Base-by-base conservation (phyloP, 1,139 yeast genomes). In the Scheffersomyces segobiensis region DNA sequence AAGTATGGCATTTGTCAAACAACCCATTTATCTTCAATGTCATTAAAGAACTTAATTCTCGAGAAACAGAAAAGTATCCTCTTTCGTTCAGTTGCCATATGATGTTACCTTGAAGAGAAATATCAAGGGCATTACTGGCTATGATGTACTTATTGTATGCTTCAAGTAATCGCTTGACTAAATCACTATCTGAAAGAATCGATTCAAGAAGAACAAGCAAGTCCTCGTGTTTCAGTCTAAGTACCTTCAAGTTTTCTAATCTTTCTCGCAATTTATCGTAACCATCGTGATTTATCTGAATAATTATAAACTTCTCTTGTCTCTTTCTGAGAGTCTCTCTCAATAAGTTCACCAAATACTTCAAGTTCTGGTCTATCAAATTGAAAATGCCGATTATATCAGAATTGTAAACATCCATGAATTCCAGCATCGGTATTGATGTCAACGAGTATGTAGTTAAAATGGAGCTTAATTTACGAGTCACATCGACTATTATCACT, bases 261-360 rank as follows among this genome's bases (percentile, higher is more conserved):
- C 87, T 74, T 2, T 81, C 83, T 61, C 78, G 80, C 8, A 89
- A 67, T 19, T 70, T 71, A 0, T 68, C 67, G 39, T 87, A 85
- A 2, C 76, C 71, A 1, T 64, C 66, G 20, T 86, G 82, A 47
- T 78, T 77, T 18, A 91, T 79, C 62, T 87, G 83, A 19, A 91
- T 84, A 32, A 88, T 82, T 46, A 89, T 82, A 68, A 89, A 89
- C 62, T 87, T 87, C 59, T 91, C 96, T 18, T 87, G 85, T 53
- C 96, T 77, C 67, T 87, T 91, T 60, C 98, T 79, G 48, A 90
- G 77, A 14, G 90, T 73, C 63, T 93, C 98, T 62, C 98, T 81
- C 0, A 92, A 83, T 54, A 90, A 70, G 57, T 78, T 80, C 12
- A 76, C 69, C 72, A 76, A 71, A 56, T 69, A 72, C 59, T 79